These are phyloP conservation scores for Pinus tabuliformis DNA, from an alignment of 75 land plant species.

Conservation along the genomic window DNA sequence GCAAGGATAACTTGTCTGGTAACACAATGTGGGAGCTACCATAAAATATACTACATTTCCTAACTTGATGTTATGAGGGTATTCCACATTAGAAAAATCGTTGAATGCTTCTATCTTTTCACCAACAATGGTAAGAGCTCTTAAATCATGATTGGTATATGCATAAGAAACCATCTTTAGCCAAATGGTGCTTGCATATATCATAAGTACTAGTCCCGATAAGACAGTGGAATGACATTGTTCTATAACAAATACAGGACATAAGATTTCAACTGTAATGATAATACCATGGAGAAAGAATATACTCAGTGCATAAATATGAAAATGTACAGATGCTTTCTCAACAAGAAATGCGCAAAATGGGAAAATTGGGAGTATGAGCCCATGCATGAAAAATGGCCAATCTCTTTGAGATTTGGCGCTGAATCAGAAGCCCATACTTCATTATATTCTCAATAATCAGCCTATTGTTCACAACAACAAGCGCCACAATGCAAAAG, in stretches of 20 bases:
- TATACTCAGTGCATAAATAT: constrained; percentile 6
- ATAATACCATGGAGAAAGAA: too few species aligned
- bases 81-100: constrained; percentile 27
- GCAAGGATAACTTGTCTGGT: constrained; percentile 94
- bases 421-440: constrained; percentile 90
- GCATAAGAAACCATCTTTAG: constrained; percentile 94
- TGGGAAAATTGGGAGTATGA: constrained; percentile 66
- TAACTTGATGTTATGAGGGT: constrained; percentile 45
- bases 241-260: too few species aligned
- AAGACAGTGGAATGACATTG: constrained; percentile 67
- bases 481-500: constrained; percentile 84
- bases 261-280: too few species aligned
- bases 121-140: constrained; percentile 32
- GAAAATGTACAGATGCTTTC: constrained; percentile 43
- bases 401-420: constrained; percentile 75
- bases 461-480: constrained; percentile 89
- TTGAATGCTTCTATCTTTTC: constrained; percentile 44
- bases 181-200: constrained; percentile 77
- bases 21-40: constrained; percentile 94
- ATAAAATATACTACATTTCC: constrained; percentile 79
- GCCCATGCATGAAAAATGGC: constrained; percentile 95
- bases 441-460: constrained; percentile 97
- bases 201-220: constrained; percentile 77
- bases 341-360: constrained; percentile 68
- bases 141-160: constrained; percentile 78